Percentiles rank a stretch among this genome's conserved stretches.
Conservation (phyloP, 257 asterid species). For the Solanum piurae region DNA sequence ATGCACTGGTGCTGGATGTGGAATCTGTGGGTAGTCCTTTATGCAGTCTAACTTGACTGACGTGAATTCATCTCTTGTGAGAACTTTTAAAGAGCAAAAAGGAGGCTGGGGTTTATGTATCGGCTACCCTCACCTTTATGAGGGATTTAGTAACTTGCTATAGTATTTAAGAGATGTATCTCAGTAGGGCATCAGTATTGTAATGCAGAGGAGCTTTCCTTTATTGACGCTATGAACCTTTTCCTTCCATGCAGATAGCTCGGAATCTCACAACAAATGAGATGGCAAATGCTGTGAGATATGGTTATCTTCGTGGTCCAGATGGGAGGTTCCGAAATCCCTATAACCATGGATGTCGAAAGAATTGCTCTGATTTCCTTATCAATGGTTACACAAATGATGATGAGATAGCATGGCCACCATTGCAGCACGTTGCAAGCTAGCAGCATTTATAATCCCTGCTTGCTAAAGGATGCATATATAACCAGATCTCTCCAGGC, state of each 20-base stretch:
- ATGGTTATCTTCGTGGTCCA: slow-evolving; percentile 89
- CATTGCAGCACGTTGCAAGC: slow-evolving; percentile 50
- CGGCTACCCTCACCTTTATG: background rate
- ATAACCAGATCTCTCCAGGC: background rate
- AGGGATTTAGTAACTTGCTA: background rate
- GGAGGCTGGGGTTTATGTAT: background rate
- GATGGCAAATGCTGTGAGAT: slow-evolving; percentile 66
- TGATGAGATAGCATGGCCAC: slow-evolving; percentile 88
- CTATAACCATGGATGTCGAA: slow-evolving; percentile 81
- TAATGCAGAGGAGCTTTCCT: background rate
- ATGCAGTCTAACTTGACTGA: background rate
- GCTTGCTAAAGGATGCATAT: background rate
- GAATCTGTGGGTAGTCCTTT: background rate
- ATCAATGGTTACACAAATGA: slow-evolving; percentile 73
- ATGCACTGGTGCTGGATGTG: background rate
- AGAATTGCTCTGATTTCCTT: slow-evolving; percentile 79
- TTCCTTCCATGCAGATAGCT: slow-evolving; percentile 46
- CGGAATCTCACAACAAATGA: slow-evolving; percentile 90
- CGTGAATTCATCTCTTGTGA: background rate
- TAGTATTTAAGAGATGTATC: background rate
- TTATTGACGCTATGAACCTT: background rate
- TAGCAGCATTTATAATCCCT: slow-evolving; percentile 5
- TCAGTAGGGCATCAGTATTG: background rate
- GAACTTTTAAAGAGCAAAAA: background rate
- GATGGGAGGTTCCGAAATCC: slow-evolving; percentile 90